A percentile compares a stretch with the other conserved stretches of the same genome.
phyloP scores from a whole-genome alignment of 2,329 filamentous ascomycete species.

The Falciphora oryzae region DNA sequence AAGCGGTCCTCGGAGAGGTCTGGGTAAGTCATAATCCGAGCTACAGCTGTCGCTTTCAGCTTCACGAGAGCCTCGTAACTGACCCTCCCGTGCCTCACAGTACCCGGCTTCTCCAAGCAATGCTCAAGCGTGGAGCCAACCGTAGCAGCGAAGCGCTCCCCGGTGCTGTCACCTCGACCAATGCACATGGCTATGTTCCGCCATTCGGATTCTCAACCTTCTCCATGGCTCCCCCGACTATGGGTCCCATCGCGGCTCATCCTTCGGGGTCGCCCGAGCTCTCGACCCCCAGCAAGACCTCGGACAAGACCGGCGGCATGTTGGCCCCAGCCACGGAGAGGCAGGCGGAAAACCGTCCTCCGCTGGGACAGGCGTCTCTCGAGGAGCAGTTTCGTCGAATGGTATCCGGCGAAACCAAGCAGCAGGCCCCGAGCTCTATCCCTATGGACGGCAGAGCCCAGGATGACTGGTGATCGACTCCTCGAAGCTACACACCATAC shows the following conservation, averaged over 20 bases:
- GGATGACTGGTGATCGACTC: slow-evolving; percentile 4
- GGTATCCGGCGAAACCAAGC: slow-evolving; percentile 13
- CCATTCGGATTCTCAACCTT: slow-evolving; percentile 8
- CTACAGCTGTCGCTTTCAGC: neutral
- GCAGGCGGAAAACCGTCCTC: slow-evolving; percentile 40
- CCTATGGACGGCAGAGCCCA: slow-evolving; percentile 3
- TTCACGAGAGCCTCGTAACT: neutral
- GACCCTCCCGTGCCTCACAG: slow-evolving; percentile 17
- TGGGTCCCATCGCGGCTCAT: slow-evolving; percentile 41
- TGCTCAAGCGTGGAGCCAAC: slow-evolving; percentile 44
- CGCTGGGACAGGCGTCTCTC: slow-evolving; percentile 22
- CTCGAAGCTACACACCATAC: neutral
- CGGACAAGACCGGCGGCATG: slow-evolving; percentile 15
- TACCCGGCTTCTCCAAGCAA: slow-evolving; percentile 39
- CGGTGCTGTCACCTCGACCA: slow-evolving; percentile 44
- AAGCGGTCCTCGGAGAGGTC: slow-evolving; percentile 7
- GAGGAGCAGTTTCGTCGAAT: slow-evolving; percentile 23
- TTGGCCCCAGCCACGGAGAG: slow-evolving; percentile 23
- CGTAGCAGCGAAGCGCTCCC: slow-evolving; percentile 26
- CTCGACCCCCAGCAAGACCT: slow-evolving; percentile 13
- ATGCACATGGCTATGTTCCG: slow-evolving; percentile 42
- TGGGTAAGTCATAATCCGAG: neutral
- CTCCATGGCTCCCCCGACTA: slow-evolving; percentile 34
- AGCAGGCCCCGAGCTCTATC: slow-evolving; percentile 11
- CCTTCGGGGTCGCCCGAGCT: slow-evolving; percentile 12